These are phyloP conservation scores for Jatropha curcas DNA, from an alignment of 345 rosid species.

Conservation along the genomic window DNA sequence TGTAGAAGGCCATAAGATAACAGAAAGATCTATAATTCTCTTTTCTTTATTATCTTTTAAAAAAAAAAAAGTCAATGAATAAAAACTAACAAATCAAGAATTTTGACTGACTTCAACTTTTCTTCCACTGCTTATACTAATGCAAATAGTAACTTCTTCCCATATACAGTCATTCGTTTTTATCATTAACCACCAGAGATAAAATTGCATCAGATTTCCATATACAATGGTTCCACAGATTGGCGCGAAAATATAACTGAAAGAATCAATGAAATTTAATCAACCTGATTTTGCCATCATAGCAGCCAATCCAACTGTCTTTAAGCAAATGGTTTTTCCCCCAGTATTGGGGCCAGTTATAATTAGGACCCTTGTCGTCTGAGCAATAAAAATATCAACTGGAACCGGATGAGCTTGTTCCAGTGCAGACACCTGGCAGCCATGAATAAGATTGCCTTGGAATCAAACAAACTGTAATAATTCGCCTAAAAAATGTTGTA, in stretches of 20 bases:
- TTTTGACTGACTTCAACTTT: too few relatives aligned
- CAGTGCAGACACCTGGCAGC: conserved; percentile 51
- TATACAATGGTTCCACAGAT: too few relatives aligned
- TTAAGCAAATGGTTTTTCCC: conserved; percentile 89
- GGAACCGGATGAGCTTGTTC: conserved; percentile 70
- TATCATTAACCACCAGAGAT: conserved; percentile 3
- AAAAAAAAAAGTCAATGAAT: not conserved
- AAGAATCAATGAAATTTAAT: conserved; percentile 1
- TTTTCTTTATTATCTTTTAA: too few relatives aligned
- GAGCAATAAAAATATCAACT: conserved; percentile 65
- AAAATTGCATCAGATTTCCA: not conserved
- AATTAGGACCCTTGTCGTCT: conserved; percentile 69
- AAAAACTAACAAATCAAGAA: too few relatives aligned
- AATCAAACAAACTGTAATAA: not conserved
- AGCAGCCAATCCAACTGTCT: conserved; percentile 90
- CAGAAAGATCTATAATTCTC: not conserved
- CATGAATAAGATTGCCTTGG: not conserved
- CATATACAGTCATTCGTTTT: not conserved
- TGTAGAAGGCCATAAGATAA: conserved; percentile 6
- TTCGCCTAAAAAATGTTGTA: not conserved
- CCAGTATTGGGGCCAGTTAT: conserved; percentile 98
- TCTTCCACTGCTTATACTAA: too few relatives aligned
- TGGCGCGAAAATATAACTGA: not conserved
- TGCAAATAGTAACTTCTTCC: not conserved
- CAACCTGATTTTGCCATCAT: conserved; percentile 97